phyloP scores from a whole-genome alignment of 2,329 filamentous ascomycete genomes.

The Periconia sp. region DNA sequence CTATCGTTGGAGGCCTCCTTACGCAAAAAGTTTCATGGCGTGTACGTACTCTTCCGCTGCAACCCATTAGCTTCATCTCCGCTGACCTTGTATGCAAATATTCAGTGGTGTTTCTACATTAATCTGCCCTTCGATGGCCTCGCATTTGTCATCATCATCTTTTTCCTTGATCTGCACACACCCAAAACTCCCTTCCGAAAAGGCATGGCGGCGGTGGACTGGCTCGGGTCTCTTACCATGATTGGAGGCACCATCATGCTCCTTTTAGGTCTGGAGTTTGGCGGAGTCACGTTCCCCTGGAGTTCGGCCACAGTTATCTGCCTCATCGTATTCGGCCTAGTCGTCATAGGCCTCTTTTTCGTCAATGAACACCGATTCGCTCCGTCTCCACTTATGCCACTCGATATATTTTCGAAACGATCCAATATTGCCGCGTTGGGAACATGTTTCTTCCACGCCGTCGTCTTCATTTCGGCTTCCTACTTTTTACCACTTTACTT shows the following conservation, averaged over 20 bases:
- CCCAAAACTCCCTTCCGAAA: slow-evolving; percentile 63
- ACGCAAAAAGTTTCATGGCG: slow-evolving; percentile 63
- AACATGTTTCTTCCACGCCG: slow-evolving; percentile 72
- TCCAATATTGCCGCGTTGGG: slow-evolving; percentile 68
- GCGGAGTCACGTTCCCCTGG: slow-evolving; percentile 76
- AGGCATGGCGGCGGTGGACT: slow-evolving; percentile 67
- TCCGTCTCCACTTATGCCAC: slow-evolving; percentile 76
- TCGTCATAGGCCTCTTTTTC: slow-evolving; percentile 67
- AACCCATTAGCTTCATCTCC: background rate
- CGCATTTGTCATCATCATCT: slow-evolving; percentile 58
- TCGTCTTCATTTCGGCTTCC: slow-evolving; percentile 73
- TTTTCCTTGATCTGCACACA: slow-evolving; percentile 68
- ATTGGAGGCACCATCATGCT: slow-evolving; percentile 82
- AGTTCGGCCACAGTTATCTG: slow-evolving; percentile 73
- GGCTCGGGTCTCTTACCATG: slow-evolving; percentile 66
- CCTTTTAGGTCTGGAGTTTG: slow-evolving; percentile 82
- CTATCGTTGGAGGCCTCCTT: slow-evolving; percentile 67
- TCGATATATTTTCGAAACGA: slow-evolving; percentile 66
- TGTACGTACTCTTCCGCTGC: slow-evolving; percentile 38
- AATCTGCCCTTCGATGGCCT: slow-evolving; percentile 65
- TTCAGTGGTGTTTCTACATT: slow-evolving; percentile 1
- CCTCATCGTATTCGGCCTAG: slow-evolving; percentile 71
- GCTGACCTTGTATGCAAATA: background rate
- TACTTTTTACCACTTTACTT: slow-evolving; percentile 89
- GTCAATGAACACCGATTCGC: slow-evolving; percentile 73